Evolutionary conservation across 2,329 filamentous ascomycete species (phyloP), one percentile per base, ranked within the genome.

Genomic region (Talaromyces islandicus): DNA sequence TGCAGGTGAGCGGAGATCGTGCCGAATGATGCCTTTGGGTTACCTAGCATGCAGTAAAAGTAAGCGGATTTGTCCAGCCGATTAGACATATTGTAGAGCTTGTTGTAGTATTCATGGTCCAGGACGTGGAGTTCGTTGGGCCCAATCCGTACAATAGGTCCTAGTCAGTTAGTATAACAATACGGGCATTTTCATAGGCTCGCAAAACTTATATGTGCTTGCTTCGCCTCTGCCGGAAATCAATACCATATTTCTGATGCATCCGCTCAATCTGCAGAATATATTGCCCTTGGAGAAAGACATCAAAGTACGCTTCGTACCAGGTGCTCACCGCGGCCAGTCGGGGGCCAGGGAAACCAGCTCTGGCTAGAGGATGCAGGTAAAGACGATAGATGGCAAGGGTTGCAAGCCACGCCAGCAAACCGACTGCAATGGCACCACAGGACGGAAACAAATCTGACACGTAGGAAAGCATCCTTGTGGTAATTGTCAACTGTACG

Each of bases 1-100:
- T 73, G 69, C 12, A 73, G 63, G 17, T 70, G 65, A 24, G 78
- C 74, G 7, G 69, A 64, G n/a, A 74, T 66, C 0, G 77, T 80
- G 5, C 69, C 60, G 7, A 75, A 59, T 6, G 65, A 59, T 0
- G 68, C 68, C 1, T 30, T 19, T 0, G 63, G 65, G 3, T 62
- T 38, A 4, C 60, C 62, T 7, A 64, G 62, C 14, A 61, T 58
- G 9, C 58, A 25, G 9, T 64, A 63, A 4, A 58, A 64, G 19
- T 61, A 51, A 12, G 55, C 53, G 32, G 65, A 65, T 54, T 71
- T 73, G 38, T 73, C 68, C 1, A 65, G 65, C 9, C 56, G 60
- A 19, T 59, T 60, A 9, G 57, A 55, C 29, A 61, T 51, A 17
- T 65, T 64, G 50, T 66, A 68, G 7, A 68, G 27, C 29, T 62